phyloP scores from a whole-genome alignment of 805 yeast genomes.

The Wickerhamomyces rabaulensis region DNA sequence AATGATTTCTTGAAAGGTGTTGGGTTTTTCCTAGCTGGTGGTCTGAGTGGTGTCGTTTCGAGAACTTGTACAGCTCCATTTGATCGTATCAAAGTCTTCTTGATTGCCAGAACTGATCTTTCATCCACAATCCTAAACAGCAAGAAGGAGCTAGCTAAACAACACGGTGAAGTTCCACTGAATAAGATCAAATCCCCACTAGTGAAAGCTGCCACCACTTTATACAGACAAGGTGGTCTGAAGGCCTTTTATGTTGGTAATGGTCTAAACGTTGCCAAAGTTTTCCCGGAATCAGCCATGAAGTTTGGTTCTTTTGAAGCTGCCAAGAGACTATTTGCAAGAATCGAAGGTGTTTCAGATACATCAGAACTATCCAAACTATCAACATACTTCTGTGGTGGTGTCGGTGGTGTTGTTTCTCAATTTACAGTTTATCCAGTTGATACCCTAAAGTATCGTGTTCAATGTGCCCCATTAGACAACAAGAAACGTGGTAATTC shows the following conservation, averaged over 20 bases:
- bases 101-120: conserved; percentile 85
- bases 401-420: conserved; percentile 90
- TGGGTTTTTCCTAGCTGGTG: conserved; percentile 93
- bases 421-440: conserved; percentile 93
- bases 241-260: conserved; percentile 91
- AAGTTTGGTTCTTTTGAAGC: conserved; percentile 95
- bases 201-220: conserved; percentile 69
- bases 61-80: conserved; percentile 97
- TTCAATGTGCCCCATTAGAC: conserved; percentile 86
- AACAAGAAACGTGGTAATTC: conserved; percentile 54
- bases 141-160: conserved; percentile 41
- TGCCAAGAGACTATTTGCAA: conserved; percentile 68
- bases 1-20: conserved; percentile 76
- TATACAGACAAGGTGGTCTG: conserved; percentile 87
- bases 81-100: conserved; percentile 88
- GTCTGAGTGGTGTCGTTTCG: conserved; percentile 90
- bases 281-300: conserved; percentile 95
- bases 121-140: conserved; percentile 64
- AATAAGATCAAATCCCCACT: conserved; percentile 65
- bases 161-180: conserved; percentile 32
- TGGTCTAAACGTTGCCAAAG: conserved; percentile 88
- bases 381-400: conserved; percentile 90
- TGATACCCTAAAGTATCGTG: conserved; percentile 87
- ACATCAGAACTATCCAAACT: conserved; percentile 63
- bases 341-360: conserved; percentile 70